Percentiles rank a stretch among this genome's conserved stretches.
Conservation (phyloP, 176 grass and related monocot species). For the barley (Hordeum vulgare) region MorexV3_pseudomolecules_assembly NC_058520.1:30611690-30612189, state of each 20-base stretch:
- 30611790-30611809: constrained; percentile 65
- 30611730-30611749: constrained; percentile 43
- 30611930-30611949: constrained; percentile 53
- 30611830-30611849: constrained; percentile 77
- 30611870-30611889: constrained; percentile 71
- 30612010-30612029: constrained; percentile 92
- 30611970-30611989: constrained; percentile 62
- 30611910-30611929: constrained; percentile 89
- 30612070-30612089: constrained; percentile 85
- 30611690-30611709: constrained; percentile 37
- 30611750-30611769: constrained; percentile 31
- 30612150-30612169: constrained; percentile 60
- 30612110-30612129: constrained; percentile 20
- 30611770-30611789: constrained; percentile 5
- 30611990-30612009: constrained; percentile 85
- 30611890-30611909: constrained; percentile 88
- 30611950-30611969: constrained; percentile 60
- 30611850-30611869: constrained; percentile 84
- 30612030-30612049: constrained; percentile 65
- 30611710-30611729: constrained; percentile 36
- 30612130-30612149: constrained; percentile 33
- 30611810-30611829: constrained; percentile 67
- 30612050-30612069: constrained; percentile 68
- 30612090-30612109: constrained; percentile 80
- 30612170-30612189: constrained; percentile 35